Evolutionary conservation across 2,329 filamentous ascomycete species (phyloP), one percentile per base, ranked within the genome.

Genomic region (Aspergillus nomiae): DNA sequence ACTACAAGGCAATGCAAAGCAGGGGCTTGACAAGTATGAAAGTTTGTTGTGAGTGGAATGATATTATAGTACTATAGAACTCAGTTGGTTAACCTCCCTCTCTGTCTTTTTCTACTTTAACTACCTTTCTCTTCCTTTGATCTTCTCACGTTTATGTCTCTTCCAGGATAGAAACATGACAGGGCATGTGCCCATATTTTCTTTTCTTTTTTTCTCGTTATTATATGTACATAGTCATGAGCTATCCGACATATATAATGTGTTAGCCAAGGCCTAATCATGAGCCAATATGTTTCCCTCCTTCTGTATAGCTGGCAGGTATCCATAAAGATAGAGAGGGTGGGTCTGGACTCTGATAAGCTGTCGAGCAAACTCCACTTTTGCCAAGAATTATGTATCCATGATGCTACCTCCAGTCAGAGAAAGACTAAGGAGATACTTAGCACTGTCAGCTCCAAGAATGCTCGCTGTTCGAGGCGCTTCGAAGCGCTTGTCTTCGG

Each of bases 21-120:
- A 74, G 60, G 84, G 84, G 1, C 70, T 87, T 62, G 85, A 86
- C 73, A 84, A 83, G 64, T 87, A 83, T 70, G 83, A 86, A 67
- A 87, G 85, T 73, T 77, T 87, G 65, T 70, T 87, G 63, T 87
- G 67, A 72, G 54, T 32, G 21, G 36, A 32, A 45, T n/a, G 21
- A 55, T 14, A 32, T 10, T 21, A 46, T 43, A n/a, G 38, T 41
- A 48, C 24, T 41, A 53, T 58, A 28, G n/a, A 19, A 10, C 19
- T 59, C 48, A 58, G 6, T 56, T 62, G 57, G 50, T 48, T 38
- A 63, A 41, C 48, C 21, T 58, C 16, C 34, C 16, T 36, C 50
- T 48, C 60, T 59, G 28, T 58, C 30, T 14, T 50, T 45, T 38
- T 7, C 10, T 54, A 11, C 14, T 53, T 11, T 57, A 16, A 9